Conservation (phyloP, 2,329 filamentous ascomycete genomes). For the Alternaria gaisen region DNA sequence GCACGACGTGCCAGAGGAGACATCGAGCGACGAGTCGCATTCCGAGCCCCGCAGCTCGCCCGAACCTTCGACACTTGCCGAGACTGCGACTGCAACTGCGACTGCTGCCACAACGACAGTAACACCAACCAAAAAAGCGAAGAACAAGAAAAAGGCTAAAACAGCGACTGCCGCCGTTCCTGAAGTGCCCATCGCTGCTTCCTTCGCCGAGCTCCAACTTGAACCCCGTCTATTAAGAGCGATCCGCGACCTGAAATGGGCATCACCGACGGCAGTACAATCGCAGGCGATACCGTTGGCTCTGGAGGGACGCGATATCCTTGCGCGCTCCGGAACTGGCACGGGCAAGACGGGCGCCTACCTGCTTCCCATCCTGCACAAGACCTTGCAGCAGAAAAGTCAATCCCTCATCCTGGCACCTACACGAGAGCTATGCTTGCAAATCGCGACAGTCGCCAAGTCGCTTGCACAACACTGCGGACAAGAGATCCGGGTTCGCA, state of each 20-base stretch:
- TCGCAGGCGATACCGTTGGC: conserved; percentile 86
- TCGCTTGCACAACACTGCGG: conserved; percentile 83
- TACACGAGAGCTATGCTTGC: conserved; percentile 91
- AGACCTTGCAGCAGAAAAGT: conserved; percentile 80
- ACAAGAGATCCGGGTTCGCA: conserved; percentile 82
- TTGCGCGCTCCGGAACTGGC: conserved; percentile 92
- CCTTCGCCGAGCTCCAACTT: conserved; percentile 80
- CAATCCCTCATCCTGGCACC: conserved; percentile 90
- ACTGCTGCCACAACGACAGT: not conserved
- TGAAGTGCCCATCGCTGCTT: conserved; percentile 35
- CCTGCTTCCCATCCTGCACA: conserved; percentile 85
- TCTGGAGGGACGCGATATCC: conserved; percentile 85
- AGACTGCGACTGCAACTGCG: not conserved
- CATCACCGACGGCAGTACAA: conserved; percentile 88
- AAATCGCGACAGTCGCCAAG: conserved; percentile 82
- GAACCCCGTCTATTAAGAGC: conserved; percentile 88
- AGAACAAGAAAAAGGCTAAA: conserved; percentile 1
- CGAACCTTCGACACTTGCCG: not conserved
- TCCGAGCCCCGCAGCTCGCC: conserved; percentile 23
- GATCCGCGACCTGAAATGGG: conserved; percentile 83
- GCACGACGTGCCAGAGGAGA: conserved; percentile 55
- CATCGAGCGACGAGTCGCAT: conserved; percentile 33
- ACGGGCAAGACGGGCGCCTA: conserved; percentile 99
- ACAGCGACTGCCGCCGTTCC: conserved; percentile 6
- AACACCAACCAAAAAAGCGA: not conserved